These are phyloP conservation scores for Wickerhamiella parazyma DNA, from an alignment of 805 yeast genomes.

Conservation along the genomic window DNA sequence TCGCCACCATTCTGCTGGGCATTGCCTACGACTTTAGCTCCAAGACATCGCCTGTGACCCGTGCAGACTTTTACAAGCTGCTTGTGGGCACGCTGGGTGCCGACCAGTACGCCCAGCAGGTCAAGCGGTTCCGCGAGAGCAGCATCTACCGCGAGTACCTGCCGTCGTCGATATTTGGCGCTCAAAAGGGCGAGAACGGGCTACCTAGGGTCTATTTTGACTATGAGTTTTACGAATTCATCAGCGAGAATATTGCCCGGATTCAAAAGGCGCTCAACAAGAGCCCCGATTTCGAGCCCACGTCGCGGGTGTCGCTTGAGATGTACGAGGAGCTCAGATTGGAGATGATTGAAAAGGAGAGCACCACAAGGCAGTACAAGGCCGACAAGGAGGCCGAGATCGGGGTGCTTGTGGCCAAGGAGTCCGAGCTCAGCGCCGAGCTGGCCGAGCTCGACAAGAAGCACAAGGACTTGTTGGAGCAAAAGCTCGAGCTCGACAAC, in stretches of 20 bases:
- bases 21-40: slow-evolving; percentile 64
- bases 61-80: slow-evolving; percentile 47
- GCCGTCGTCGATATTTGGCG: slow-evolving; percentile 30
- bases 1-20: slow-evolving; percentile 61
- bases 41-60: slow-evolving; percentile 38
- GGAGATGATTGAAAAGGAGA: slow-evolving; percentile 8
- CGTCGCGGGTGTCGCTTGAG: slow-evolving; percentile 49
- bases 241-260: slow-evolving; percentile 57
- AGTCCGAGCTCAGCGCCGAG: background rate
- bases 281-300: slow-evolving; percentile 64
- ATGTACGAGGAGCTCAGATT: slow-evolving; percentile 31
- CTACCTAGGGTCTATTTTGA: slow-evolving; percentile 74
- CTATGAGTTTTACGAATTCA: slow-evolving; percentile 43
- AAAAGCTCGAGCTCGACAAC: slow-evolving; percentile 16
- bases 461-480: slow-evolving; percentile 19
- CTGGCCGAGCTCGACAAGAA: slow-evolving; percentile 20
- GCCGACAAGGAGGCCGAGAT: slow-evolving; percentile 16
- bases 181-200: slow-evolving; percentile 65
- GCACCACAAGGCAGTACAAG: slow-evolving; percentile 17
- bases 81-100: slow-evolving; percentile 63
- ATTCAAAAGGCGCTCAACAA: slow-evolving; percentile 57
- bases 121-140: slow-evolving; percentile 57
- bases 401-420: slow-evolving; percentile 1
- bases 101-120: slow-evolving; percentile 61
- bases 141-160: slow-evolving; percentile 39